Base-by-base conservation (phyloP, 306 rosid species). In the Sicyos baderoa region DNA sequence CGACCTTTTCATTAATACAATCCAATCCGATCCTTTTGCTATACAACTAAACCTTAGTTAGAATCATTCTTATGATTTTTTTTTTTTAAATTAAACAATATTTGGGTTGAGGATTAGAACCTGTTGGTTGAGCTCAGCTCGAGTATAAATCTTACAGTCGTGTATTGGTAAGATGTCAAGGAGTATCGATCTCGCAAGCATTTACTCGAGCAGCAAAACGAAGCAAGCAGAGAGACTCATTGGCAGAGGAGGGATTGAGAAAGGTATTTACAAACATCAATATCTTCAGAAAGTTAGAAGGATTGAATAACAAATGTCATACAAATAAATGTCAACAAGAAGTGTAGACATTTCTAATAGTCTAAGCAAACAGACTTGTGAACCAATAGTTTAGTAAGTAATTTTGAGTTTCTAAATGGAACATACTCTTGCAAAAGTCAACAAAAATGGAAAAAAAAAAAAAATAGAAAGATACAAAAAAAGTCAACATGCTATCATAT, bases 361-460 rank as follows among this genome's bases (percentile, higher is more conserved):
- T 61, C 44, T 61, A 11, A 40, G 50, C 35, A 9, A 35, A 16
- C 12, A n/a, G 23, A 61, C 50, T 61, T 7, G 32, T 60, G 50
- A 37, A 61, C 9, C 2, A 61, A 9, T 35, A 2, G n/a, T 56
- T 50, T 49, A 3, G 17, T 16, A 61, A 42, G 90, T 97, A 93
- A 97, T 80, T 90, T 90, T 25, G 99, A 93, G 89, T 93, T 90
- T 76, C 99, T 78, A 81, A 85, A 90, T 58, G 99, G 99, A 17
- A 93, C 75, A 48, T 93, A 84, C 50, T 93, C 99, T 68, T 93
- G 2, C 3, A 3, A 25, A 25, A 25, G 29, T 25, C 3, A 25
- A 25, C 29, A 25, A 25, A 25, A 25, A 25, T 25, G 29, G 3
- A 25, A 25, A 25, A 25, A 3, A 25, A 3, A 25, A 3, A 25